phyloP scores from a whole-genome alignment of 2,329 filamentous ascomycete genomes.

The Pestalotiopsis sp. region DNA sequence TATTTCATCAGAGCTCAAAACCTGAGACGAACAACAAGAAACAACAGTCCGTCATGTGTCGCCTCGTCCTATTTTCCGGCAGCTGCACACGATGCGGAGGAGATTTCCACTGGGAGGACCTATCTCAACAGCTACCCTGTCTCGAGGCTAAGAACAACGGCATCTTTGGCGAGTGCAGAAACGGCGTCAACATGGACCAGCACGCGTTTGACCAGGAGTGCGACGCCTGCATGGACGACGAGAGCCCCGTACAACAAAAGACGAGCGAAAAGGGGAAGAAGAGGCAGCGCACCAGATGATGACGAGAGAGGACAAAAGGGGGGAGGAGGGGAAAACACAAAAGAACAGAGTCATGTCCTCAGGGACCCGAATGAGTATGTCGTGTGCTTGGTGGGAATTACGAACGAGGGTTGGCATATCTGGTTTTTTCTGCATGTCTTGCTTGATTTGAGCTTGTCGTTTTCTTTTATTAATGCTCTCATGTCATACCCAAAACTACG shows the following conservation, averaged over 20 bases:
- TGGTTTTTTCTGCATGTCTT: background rate
- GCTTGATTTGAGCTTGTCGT: background rate
- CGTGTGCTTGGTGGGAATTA: background rate
- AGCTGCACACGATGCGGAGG: constrained; percentile 45
- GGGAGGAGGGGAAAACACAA: background rate
- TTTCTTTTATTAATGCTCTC: too few relatives aligned
- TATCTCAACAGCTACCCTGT: constrained; percentile 49
- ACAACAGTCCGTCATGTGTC: constrained; percentile 41
- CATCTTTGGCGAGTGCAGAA: constrained; percentile 44
- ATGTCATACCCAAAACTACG: too few relatives aligned
- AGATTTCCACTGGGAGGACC: constrained; percentile 44
- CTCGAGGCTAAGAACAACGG: constrained; percentile 53
- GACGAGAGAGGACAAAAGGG: background rate
- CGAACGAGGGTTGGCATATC: background rate
- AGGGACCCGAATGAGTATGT: background rate
- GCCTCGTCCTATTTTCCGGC: constrained; percentile 46
- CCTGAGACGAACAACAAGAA: background rate
- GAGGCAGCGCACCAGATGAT: constrained; percentile 15
- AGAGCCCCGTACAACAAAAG: constrained; percentile 39
- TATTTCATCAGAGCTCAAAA: too few relatives aligned
- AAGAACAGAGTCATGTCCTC: background rate
- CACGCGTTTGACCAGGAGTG: constrained; percentile 53
- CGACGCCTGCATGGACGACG: constrained; percentile 42
- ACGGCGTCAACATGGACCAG: constrained; percentile 43
- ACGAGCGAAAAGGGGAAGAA: constrained; percentile 10